Percentiles rank a stretch among this genome's conserved stretches.
Conservation (phyloP, 352 stramenopile species). For the Blastocystis sp. region DNA sequence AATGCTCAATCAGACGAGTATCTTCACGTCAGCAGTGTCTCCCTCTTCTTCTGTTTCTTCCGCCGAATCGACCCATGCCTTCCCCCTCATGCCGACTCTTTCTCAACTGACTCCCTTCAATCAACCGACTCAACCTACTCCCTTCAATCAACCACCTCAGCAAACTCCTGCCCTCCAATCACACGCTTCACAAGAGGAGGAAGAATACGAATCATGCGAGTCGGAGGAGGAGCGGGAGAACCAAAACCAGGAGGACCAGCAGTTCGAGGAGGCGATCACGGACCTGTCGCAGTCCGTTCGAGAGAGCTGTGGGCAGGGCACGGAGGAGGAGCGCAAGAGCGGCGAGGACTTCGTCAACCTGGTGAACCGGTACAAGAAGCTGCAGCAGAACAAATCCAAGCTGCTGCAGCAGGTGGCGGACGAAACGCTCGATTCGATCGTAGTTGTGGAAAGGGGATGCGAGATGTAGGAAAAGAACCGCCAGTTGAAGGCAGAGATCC, state of each 20-base stretch:
- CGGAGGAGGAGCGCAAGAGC: not conserved
- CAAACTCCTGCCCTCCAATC: no score
- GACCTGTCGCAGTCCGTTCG: not conserved
- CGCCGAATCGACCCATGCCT: not conserved
- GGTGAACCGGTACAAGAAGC: slow-evolving; percentile 4
- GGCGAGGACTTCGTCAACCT: not conserved
- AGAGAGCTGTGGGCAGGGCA: not conserved
- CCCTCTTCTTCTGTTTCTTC: not conserved
- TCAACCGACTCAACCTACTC: not conserved
- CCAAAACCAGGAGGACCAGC: slow-evolving; percentile 6
- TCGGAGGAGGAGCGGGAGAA: slow-evolving; percentile 1
- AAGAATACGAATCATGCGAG: not conserved
- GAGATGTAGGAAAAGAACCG: not conserved
- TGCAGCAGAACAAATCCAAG: slow-evolving; percentile 18
- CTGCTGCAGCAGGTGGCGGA: not conserved
- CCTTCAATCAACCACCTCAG: no score
- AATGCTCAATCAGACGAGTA: not conserved
- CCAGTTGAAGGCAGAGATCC: not conserved
- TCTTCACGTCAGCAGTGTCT: not conserved
- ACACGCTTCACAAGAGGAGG: not conserved
- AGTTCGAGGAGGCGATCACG: slow-evolving; percentile 10
- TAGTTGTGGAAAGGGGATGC: not conserved
- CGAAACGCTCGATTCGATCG: not conserved
- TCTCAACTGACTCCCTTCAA: not conserved
- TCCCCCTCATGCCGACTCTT: not conserved